Percentiles rank a stretch among this genome's conserved stretches.
phyloP scores from a whole-genome alignment of 2,329 filamentous ascomycete genomes.

The Neonectria hederae region DNA sequence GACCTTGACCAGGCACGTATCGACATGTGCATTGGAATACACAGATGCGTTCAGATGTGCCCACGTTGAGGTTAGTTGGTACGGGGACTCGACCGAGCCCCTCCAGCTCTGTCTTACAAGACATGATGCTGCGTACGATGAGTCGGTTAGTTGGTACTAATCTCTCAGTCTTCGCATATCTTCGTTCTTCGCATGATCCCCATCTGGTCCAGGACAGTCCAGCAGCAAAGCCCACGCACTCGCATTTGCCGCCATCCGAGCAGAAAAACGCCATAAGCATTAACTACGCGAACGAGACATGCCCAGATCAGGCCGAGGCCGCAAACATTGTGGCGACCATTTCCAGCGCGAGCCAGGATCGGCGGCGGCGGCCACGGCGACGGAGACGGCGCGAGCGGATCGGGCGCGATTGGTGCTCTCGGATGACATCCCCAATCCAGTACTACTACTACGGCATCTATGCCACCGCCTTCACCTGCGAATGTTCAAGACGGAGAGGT shows the following conservation, averaged over 20 bases:
- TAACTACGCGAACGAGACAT: constrained; percentile 20
- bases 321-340: constrained; percentile 7
- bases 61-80: neutral
- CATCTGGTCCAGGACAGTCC: too few species aligned
- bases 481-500: neutral
- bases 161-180: too few species aligned
- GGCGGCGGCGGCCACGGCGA: constrained; percentile 5
- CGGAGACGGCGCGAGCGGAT: constrained; percentile 7
- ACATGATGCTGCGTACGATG: neutral
- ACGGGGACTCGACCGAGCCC: neutral
- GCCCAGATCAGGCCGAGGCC: neutral
- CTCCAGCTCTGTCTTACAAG: neutral
- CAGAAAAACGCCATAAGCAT: neutral
- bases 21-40: neutral
- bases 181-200: too few species aligned
- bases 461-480: constrained; percentile 15
- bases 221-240: neutral
- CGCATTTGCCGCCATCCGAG: neutral
- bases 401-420: constrained; percentile 10
- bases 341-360: constrained; percentile 20
- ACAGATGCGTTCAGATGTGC: neutral
- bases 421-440: constrained; percentile 1
- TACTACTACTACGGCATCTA: neutral
- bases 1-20: neutral
- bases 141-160: too few species aligned